Evolutionary conservation across 73 alveolate species (phyloP).

Genomic region (Paraurostyla sp.): DNA sequence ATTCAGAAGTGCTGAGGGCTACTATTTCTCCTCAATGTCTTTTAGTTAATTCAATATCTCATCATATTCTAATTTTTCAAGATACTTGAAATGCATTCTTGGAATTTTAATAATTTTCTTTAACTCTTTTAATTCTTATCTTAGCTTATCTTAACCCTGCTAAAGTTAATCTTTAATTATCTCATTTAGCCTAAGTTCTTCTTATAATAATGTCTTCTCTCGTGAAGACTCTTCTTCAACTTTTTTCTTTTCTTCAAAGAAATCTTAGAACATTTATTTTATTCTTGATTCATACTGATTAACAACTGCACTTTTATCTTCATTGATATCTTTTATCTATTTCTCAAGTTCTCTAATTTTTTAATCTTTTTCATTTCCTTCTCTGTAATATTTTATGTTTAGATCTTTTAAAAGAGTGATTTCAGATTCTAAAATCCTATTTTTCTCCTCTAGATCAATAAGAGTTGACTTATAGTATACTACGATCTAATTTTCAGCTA

Average conservation of each 20-base stretch:
- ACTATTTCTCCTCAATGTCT: conserved; percentile 34
- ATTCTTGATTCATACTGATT: neutral
- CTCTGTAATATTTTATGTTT: neutral
- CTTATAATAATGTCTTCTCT: conserved; percentile 25
- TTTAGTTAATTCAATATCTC: conserved; percentile 41
- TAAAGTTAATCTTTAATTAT: conserved; percentile 30
- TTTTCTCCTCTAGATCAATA: conserved; percentile 17
- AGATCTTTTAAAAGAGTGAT: conserved; percentile 2
- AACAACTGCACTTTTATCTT: neutral
- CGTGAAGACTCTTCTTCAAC: conserved; percentile 25
- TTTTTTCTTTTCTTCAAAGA: conserved; percentile 21
- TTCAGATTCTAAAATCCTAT: conserved; percentile 10
- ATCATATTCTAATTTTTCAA: conserved; percentile 66
- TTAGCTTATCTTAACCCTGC: conserved; percentile 34
- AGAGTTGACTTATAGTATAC: conserved; percentile 21
- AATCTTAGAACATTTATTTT: conserved; percentile 34
- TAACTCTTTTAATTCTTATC: conserved; percentile 63
- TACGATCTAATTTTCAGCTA: conserved; percentile 27
- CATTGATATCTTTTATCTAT: neutral
- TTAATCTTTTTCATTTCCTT: neutral
- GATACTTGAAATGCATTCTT: conserved; percentile 69
- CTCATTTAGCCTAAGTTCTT: conserved; percentile 59
- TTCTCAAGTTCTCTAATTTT: neutral
- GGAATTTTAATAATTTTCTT: conserved; percentile 67
- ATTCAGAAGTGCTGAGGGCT: neutral